Evolutionary conservation across 2,329 filamentous ascomycete genomes (phyloP).

Genomic region (Colletotrichum agaves): DNA sequence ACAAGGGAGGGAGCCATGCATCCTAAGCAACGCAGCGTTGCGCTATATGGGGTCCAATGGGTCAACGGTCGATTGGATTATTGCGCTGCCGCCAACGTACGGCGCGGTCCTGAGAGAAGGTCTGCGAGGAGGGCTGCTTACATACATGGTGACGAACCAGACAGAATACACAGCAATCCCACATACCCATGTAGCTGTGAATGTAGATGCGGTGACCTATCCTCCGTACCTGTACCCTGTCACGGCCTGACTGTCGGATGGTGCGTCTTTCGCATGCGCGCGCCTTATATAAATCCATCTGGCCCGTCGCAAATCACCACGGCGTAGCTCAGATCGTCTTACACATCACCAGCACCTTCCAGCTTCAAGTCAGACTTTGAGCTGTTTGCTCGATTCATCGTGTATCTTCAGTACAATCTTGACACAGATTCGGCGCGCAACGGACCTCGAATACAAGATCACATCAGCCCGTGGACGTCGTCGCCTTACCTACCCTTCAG

Average conservation of each 20-base stretch:
- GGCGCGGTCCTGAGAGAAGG: constrained; percentile 8
- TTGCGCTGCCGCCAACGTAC: constrained; percentile 23
- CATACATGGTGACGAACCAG: constrained; percentile 32
- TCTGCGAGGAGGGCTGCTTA: constrained; percentile 33
- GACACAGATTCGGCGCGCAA: not conserved
- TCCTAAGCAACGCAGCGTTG: constrained; percentile 30
- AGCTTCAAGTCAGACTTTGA: constrained; percentile 8
- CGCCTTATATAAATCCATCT: constrained; percentile 35
- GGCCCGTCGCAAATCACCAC: constrained; percentile 31
- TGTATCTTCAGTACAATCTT: constrained; percentile 17
- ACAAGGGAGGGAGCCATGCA: constrained; percentile 18
- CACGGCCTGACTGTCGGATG: constrained; percentile 14
- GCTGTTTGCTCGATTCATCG: not conserved
- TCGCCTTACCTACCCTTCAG: not conserved
- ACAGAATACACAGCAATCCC: constrained; percentile 15
- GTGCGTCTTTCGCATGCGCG: constrained; percentile 15
- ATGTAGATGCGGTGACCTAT: constrained; percentile 11
- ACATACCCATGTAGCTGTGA: constrained; percentile 20
- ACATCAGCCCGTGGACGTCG: not conserved
- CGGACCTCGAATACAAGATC: not conserved
- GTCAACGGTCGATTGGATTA: constrained; percentile 12
- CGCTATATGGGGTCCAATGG: constrained; percentile 28
- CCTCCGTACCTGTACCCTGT: constrained; percentile 22
- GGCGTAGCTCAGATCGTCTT: constrained; percentile 29
- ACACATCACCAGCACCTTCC: constrained; percentile 34